Conservation (phyloP, 2,329 filamentous ascomycete species). For the Hymenoscyphus scutula region DNA sequence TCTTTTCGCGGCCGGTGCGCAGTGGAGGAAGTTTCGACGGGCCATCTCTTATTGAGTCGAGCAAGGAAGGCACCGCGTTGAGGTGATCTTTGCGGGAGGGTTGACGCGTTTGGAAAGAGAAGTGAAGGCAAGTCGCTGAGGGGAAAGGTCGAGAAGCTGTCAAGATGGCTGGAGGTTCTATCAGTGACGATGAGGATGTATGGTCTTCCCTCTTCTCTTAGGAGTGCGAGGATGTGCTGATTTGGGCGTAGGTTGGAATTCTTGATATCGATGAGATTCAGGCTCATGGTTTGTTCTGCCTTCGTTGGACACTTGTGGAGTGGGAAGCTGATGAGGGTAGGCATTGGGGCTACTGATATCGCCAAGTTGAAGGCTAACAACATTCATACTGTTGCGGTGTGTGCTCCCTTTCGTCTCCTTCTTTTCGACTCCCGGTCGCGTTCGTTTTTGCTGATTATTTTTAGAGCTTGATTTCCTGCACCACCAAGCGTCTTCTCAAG, state of each 20-base stretch:
- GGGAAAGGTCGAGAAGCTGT: not conserved
- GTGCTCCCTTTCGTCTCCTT: conserved; percentile 18
- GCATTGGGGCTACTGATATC: conserved; percentile 64
- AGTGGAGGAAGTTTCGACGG: not conserved
- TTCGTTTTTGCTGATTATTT: conserved; percentile 5
- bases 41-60: not conserved
- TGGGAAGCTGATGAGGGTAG: conserved; percentile 36
- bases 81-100: not conserved
- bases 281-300: conserved; percentile 48
- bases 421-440: not conserved
- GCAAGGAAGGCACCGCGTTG: not conserved
- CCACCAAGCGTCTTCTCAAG: conserved; percentile 58
- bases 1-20: not conserved
- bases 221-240: conserved; percentile 1
- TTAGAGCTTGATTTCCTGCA: conserved; percentile 60
- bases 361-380: conserved; percentile 61
- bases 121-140: not conserved
- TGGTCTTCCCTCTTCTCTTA: not conserved
- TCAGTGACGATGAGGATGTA: conserved; percentile 23
- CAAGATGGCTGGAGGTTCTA: conserved; percentile 20
- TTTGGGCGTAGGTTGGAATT: conserved; percentile 41
- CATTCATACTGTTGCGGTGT: conserved; percentile 62
- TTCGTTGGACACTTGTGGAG: not conserved
- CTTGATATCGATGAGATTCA: conserved; percentile 66
- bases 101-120: not conserved